Percentiles rank a stretch among this genome's conserved stretches.
These are phyloP conservation scores for Termitomyces sp. DNA, from an alignment of 768 basidiomycete genomes.

Conservation along the genomic window DNA sequence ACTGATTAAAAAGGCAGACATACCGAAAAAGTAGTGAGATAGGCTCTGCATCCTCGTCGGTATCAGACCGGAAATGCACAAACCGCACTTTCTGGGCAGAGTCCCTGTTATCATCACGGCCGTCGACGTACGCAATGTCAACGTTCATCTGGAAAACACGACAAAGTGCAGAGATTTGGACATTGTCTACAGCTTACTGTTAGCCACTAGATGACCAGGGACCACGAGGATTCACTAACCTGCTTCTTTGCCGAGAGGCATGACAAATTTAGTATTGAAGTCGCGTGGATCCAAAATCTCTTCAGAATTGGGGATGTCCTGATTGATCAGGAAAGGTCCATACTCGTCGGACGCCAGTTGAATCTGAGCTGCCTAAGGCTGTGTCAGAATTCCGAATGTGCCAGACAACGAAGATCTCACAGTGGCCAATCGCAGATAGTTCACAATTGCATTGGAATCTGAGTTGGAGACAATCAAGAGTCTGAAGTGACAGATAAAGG, in stretches of 20 bases:
- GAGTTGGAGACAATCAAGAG: not conserved
- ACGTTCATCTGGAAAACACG: slow-evolving; percentile 64
- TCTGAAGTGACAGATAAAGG: not conserved
- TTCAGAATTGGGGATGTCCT: slow-evolving; percentile 52
- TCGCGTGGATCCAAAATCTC: slow-evolving; percentile 50
- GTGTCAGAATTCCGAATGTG: not conserved
- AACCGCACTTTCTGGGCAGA: slow-evolving; percentile 50
- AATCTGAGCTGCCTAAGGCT: slow-evolving; percentile 64
- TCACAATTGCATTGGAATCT: slow-evolving; percentile 74
- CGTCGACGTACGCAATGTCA: slow-evolving; percentile 79
- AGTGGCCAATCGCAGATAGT: slow-evolving; percentile 79
- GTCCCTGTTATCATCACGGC: slow-evolving; percentile 28
- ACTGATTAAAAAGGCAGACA: slow-evolving; percentile 1
- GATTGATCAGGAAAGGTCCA: slow-evolving; percentile 67
- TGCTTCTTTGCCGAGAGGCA: slow-evolving; percentile 74
- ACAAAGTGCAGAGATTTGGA: slow-evolving; percentile 76
- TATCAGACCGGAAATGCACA: slow-evolving; percentile 53
- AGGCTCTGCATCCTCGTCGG: slow-evolving; percentile 42
- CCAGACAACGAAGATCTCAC: slow-evolving; percentile 22
- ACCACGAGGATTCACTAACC: slow-evolving; percentile 36
- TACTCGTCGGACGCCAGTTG: slow-evolving; percentile 59
- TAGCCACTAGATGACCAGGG: not conserved
- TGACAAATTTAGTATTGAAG: slow-evolving; percentile 79
- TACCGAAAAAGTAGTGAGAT: slow-evolving; percentile 76
- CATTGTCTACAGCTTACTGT: slow-evolving; percentile 53